Conservation (phyloP, 768 basidiomycete genomes). For the Lactifluus echinatus region DNA sequence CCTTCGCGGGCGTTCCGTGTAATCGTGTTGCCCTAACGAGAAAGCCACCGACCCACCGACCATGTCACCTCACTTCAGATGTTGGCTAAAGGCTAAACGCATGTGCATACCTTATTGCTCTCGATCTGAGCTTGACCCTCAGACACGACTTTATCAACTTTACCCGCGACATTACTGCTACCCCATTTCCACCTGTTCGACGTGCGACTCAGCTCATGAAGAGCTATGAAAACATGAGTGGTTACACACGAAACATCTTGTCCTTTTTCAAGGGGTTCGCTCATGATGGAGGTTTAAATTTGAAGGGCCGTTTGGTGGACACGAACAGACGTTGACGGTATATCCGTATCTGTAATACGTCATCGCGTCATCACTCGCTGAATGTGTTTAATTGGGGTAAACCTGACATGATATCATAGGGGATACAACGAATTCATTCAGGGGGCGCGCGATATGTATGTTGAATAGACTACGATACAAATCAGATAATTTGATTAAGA, state of each 20-base stretch:
- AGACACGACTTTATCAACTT: conserved; percentile 26
- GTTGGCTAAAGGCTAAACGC: background rate
- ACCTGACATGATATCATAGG: too few species aligned
- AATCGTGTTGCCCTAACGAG: conserved; percentile 32
- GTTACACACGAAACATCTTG: too few species aligned
- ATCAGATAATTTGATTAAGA: too few species aligned
- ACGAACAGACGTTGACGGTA: background rate
- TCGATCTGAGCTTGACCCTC: conserved; percentile 37
- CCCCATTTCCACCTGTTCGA: too few species aligned
- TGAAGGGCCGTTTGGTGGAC: background rate
- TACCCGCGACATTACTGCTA: conserved; percentile 4
- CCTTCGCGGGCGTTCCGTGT: conserved; percentile 35
- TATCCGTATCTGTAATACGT: background rate
- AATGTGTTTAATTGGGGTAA: too few species aligned
- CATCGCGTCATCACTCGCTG: background rate
- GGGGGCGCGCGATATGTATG: too few species aligned
- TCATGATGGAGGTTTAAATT: background rate
- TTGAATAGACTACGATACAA: too few species aligned
- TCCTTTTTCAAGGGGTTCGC: conserved; percentile 8
- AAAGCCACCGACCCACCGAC: background rate
- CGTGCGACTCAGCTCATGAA: background rate
- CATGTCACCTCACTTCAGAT: background rate
- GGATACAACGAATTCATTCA: background rate
- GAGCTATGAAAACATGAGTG: background rate
- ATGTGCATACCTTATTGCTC: conserved; percentile 33